phyloP scores from a whole-genome alignment of 371 early-diverging fungal species.

The Mucor lusitanicus region DNA sequence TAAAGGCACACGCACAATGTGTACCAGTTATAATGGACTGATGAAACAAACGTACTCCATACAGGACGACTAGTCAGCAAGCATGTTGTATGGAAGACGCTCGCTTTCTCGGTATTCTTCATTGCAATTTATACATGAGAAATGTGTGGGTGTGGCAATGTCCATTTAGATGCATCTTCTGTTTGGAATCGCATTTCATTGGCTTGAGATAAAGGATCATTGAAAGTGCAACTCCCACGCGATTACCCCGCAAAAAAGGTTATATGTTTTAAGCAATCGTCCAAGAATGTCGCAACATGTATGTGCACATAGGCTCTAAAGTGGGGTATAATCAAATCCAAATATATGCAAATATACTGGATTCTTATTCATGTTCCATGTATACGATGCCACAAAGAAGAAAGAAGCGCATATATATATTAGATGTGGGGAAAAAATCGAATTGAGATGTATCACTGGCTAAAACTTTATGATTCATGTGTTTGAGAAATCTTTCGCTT shows the following conservation, averaged over 20 bases:
- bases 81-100: not conserved
- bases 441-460: constrained; percentile 2
- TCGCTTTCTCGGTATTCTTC: not conserved
- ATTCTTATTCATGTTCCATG: not conserved
- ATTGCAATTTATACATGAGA: not conserved
- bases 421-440: constrained; percentile 8
- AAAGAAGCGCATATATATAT: not conserved
- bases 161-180: not conserved
- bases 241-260: constrained; percentile 17
- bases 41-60: not conserved
- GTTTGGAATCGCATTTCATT: not conserved
- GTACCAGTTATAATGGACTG: not conserved
- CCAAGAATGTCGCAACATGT: not conserved
- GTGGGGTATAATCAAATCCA: not conserved
- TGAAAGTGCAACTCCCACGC: constrained; percentile 2
- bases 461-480: constrained; percentile 17
- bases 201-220: constrained; percentile 12
- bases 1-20: not conserved
- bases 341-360: not conserved
- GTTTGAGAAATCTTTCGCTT: not conserved
- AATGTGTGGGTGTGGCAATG: not conserved
- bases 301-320: not conserved
- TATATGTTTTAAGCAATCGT: constrained; percentile 3
- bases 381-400: not conserved
- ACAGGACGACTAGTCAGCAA: not conserved